Evolutionary conservation across 176 grass and related monocot genomes (phyloP), one percentile per base, ranked within the genome.

Genomic region (Carex cristatella): DNA sequence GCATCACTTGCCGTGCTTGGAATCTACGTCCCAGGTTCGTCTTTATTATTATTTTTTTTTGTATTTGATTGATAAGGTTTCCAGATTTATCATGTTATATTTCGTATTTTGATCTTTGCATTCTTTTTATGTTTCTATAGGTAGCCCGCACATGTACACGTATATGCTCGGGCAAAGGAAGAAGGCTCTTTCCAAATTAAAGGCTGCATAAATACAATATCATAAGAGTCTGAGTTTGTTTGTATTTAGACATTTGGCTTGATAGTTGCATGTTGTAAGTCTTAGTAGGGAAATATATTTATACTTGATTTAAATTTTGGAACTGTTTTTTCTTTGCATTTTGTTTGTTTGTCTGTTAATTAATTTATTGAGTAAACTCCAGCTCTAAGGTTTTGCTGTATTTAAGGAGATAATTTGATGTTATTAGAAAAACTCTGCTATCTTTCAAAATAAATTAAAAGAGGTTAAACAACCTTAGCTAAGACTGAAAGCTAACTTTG

Each of bases 131-230:
- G 48, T 68, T 69, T 48, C 7, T 72, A 33, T 68, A 91, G 89
- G 89, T 19, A 91, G 89, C 68, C 89, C 89, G 3, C 89, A 91
- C 79, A 88, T 91, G 89, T 88, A 88, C 32, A 78, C 82, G 13
- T 91, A 87, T 78, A 91, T 88, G 89, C 89, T 88, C n/a, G 89
- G 89, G 44, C 89, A 91, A 84, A 62, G 83, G 16, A 91, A 88
- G 83, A 91, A 88, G 69, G 86, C 89, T 83, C 83, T 91, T 7
- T 85, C 86, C 59, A 91, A 91, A 77, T 79, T 86, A 16, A 91
- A 91, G 67, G 76, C 89, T 10, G 85, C 89, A 54, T 91, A 85
- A 82, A 68, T 58, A 23, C 70, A 18, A 74, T 32, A 5, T 32
- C 56, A 0, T 65, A 79, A 79, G 10, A 65, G 28, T 57, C 5